Conservation (phyloP, 2,329 filamentous ascomycete species). For the Fusarium avenaceum region DNA sequence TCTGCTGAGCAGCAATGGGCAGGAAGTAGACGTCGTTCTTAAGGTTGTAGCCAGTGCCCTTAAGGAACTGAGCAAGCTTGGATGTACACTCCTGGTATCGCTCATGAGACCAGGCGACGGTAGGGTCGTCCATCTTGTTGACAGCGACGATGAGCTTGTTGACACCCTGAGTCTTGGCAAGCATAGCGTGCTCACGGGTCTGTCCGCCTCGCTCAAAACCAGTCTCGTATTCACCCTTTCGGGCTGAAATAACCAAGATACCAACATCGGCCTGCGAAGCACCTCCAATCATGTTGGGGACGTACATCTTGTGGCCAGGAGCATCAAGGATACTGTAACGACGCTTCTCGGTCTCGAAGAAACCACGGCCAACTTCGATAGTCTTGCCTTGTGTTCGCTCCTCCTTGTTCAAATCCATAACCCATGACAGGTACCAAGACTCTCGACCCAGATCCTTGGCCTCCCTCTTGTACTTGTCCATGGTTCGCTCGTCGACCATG, state of each 20-base stretch:
- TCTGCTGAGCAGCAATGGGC: conserved; percentile 92
- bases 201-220: conserved; percentile 97
- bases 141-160: conserved; percentile 95
- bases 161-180: conserved; percentile 98
- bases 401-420: conserved; percentile 95
- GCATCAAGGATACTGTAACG: conserved; percentile 97
- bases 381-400: conserved; percentile 98
- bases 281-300: conserved; percentile 98
- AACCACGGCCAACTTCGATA: conserved; percentile 94
- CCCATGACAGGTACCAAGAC: conserved; percentile 99
- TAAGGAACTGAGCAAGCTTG: conserved; percentile 89
- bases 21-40: conserved; percentile 96
- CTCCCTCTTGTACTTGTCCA: conserved; percentile 98
- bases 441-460: conserved; percentile 96
- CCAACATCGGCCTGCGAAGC: conserved; percentile 94
- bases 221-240: conserved; percentile 99
- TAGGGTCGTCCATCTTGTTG: conserved; percentile 99
- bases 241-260: conserved; percentile 93
- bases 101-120: conserved; percentile 94
- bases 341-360: conserved; percentile 96
- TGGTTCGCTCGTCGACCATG: conserved; percentile 99
- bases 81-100: conserved; percentile 93
- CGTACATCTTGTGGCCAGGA: conserved; percentile 97
- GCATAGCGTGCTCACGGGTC: conserved; percentile 96
- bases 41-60: conserved; percentile 92